Evolutionary conservation across 2,329 filamentous ascomycete species (phyloP), one percentile per base, ranked within the genome.

Genomic region (Ampelomyces quisqualis): DNA sequence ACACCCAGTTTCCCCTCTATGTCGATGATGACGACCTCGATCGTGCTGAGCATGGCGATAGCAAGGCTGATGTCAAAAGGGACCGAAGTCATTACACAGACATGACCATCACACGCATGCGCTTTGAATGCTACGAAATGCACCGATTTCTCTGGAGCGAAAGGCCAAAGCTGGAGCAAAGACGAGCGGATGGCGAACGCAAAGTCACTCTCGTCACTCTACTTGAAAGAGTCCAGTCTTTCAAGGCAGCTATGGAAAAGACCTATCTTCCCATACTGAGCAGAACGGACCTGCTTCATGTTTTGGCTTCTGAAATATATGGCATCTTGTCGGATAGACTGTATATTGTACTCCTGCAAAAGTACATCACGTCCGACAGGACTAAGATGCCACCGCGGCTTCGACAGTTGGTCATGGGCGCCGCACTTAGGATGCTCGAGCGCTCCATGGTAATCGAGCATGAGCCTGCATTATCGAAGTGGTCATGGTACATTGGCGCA

Each of bases 121-220:
- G 86, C 1, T 85, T 87, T 49, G 85, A 89, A 61, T 79, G 81
- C 60, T 82, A 81, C 57, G 85, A 89, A 64, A 84, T 89, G 76
- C 81, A 83, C 66, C 79, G 85, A 10, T 74, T 77, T 39, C 74
- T 88, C 34, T 88, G 84, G 82, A 70, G 77, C n/a, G 85, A 89
- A 59, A 75, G 85, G 29, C 75, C 81, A 17, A 77, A 79, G 38
- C 70, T 88, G 9, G 82, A 87, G 53, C 74, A 72, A 34, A 57
- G 45, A 27, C 38, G 43, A 21, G 40, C 46, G 7, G 44, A 50
- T 15, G 59, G 57, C 5, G 53, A 58, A 27, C 55, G 48, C 33
- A 56, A 55, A 33, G 47, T 51, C 5, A 51, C 55, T 6, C 46
- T 88, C 34, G 85, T 82, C 0, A 75, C 78, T 2, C 75, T 86